Conservation (phyloP, 345 rosid species). For the Hypericum perforatum region DNA sequence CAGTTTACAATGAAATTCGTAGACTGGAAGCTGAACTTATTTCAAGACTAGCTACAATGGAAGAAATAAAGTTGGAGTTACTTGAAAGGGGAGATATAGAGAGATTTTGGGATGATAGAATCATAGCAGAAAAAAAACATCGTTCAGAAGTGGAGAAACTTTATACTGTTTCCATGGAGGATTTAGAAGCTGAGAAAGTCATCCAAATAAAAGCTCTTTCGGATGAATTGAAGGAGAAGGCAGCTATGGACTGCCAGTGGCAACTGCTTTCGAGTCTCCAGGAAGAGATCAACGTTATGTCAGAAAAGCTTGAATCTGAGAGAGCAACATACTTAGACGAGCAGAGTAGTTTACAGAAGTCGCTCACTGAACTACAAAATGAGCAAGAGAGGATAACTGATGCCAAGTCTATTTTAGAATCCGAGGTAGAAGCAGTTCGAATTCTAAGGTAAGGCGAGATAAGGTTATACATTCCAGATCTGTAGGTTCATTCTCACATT, state of each 20-base stretch:
- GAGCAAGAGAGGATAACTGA: constrained; percentile 49
- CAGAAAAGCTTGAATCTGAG: constrained; percentile 56
- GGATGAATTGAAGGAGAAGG: constrained; percentile 59
- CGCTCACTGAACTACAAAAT: constrained; percentile 31
- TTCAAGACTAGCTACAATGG: constrained; percentile 39
- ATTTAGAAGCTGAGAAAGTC: constrained; percentile 49
- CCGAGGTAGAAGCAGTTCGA: constrained; percentile 70
- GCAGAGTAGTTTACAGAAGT: constrained; percentile 32
- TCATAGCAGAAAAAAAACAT: constrained; percentile 40
- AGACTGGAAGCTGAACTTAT: constrained; percentile 53
- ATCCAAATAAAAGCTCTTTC: constrained; percentile 35
- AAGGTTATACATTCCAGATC: background rate
- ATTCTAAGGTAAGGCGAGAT: constrained; percentile 55
- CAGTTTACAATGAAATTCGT: constrained; percentile 46
- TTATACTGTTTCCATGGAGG: constrained; percentile 26
- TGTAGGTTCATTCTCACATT: background rate
- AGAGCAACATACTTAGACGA: constrained; percentile 36
- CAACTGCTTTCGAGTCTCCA: constrained; percentile 50
- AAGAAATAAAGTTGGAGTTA: constrained; percentile 52
- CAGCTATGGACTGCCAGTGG: constrained; percentile 72
- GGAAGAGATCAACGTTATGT: constrained; percentile 66
- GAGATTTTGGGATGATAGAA: constrained; percentile 54
- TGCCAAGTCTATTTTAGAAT: constrained; percentile 55
- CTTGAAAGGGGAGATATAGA: constrained; percentile 59
- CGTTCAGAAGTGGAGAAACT: constrained; percentile 41